Evolutionary conservation across 2,329 filamentous ascomycete species (phyloP).

Genomic region (Paraphaeosphaeria minitans): DNA sequence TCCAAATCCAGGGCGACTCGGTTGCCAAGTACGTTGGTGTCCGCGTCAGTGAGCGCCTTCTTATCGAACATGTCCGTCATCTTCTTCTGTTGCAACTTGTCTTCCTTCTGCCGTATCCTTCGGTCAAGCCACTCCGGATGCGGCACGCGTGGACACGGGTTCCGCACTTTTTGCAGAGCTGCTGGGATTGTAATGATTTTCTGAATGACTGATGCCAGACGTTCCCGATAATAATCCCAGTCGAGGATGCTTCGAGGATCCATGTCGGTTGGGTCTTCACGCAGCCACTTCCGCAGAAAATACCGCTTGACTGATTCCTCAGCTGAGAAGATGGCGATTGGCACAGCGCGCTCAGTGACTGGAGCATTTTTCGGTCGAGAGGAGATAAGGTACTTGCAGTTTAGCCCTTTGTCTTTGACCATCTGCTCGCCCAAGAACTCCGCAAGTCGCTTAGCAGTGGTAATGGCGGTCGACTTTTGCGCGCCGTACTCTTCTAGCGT

Average conservation of each 20-base stretch:
- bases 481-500: constrained; percentile 93
- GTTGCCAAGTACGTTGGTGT: constrained; percentile 66
- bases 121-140: constrained; percentile 97
- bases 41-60: constrained; percentile 73
- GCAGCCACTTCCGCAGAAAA: constrained; percentile 94
- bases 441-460: constrained; percentile 89
- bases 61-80: constrained; percentile 89
- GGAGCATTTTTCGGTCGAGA: constrained; percentile 83
- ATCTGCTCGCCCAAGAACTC: constrained; percentile 98
- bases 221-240: constrained; percentile 97
- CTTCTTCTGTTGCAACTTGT: constrained; percentile 98
- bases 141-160: constrained; percentile 89
- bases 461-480: constrained; percentile 99
- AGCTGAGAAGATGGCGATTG: constrained; percentile 95
- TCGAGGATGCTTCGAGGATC: constrained; percentile 90
- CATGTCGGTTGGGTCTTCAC: constrained; percentile 88
- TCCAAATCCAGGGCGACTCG: constrained; percentile 71
- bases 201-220: constrained; percentile 94
- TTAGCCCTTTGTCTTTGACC: constrained; percentile 98
- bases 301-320: constrained; percentile 85
- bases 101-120: constrained; percentile 91
- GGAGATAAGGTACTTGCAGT: constrained; percentile 99
- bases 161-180: constrained; percentile 90
- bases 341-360: constrained; percentile 91
- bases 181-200: constrained; percentile 99